Conservation (phyloP, 768 basidiomycete genomes). For the Boletus tylopilopsis region DNA sequence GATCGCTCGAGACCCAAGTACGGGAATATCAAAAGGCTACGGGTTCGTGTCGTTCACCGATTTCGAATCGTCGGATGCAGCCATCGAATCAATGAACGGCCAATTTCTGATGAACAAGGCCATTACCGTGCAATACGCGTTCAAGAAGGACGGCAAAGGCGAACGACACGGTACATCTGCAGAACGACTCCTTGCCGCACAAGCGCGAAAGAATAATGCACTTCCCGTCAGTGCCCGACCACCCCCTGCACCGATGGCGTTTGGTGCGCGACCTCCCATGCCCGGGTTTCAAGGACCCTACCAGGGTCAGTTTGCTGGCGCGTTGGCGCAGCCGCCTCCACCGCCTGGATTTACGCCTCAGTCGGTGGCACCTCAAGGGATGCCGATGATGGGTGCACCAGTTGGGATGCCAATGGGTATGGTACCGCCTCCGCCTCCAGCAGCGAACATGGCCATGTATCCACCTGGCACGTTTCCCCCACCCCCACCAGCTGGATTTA, state of each 20-base stretch:
- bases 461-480: conserved; percentile 48
- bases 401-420: conserved; percentile 34
- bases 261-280: conserved; percentile 62
- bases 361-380: conserved; percentile 49
- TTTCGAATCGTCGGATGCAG: conserved; percentile 95
- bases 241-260: conserved; percentile 69
- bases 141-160: conserved; percentile 99
- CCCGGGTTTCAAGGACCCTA: conserved; percentile 74
- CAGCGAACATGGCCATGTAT: conserved; percentile 43
- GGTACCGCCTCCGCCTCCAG: conserved; percentile 32
- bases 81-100: conserved; percentile 94
- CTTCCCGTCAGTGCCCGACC: conserved; percentile 75
- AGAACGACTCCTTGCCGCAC: conserved; percentile 92
- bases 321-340: conserved; percentile 75
- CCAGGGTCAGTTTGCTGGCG: conserved; percentile 93
- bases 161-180: conserved; percentile 96
- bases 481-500: conserved; percentile 67
- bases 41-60: conserved; percentile 97
- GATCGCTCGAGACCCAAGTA: conserved; percentile 87
- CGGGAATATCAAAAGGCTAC: conserved; percentile 91
- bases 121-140: conserved; percentile 95
- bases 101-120: conserved; percentile 99
- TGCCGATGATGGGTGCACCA: conserved; percentile 35
- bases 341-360: conserved; percentile 77
- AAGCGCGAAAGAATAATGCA: conserved; percentile 94